These are phyloP conservation scores for Chalciporus piperatoides DNA, from an alignment of 1,284 basidiomycete species.

Conservation along the genomic window DNA sequence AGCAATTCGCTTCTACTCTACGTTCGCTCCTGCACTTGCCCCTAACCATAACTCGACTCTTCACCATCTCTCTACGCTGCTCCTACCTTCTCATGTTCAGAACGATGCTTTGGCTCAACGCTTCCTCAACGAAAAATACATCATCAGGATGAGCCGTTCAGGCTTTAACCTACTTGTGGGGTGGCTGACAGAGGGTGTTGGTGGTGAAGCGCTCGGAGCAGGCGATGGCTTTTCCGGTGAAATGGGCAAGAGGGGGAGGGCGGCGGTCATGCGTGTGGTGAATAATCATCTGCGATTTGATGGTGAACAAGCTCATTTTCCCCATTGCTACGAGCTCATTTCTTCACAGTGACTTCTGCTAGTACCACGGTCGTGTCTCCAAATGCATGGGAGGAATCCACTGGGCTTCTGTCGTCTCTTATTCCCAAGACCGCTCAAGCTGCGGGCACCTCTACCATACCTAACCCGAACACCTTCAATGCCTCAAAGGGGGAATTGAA, in stretches of 20 bases:
- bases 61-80: conserved; percentile 79
- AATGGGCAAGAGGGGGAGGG: conserved; percentile 71
- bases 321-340: conserved; percentile 23
- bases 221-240: conserved; percentile 83
- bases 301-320: conserved; percentile 48
- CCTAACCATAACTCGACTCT: conserved; percentile 70
- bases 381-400: conserved; percentile 76
- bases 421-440: conserved; percentile 54
- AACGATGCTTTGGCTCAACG: conserved; percentile 81
- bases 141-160: conserved; percentile 86
- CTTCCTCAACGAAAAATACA: conserved; percentile 89
- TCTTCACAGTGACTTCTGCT: conserved; percentile 58
- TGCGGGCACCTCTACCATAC: conserved; percentile 27
- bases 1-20: conserved; percentile 74
- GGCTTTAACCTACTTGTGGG: conserved; percentile 91
- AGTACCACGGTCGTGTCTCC: conserved; percentile 60
- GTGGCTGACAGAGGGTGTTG: conserved; percentile 93
- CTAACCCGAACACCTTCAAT: conserved; percentile 72
- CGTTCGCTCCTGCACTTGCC: conserved; percentile 70
- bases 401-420: conserved; percentile 74
- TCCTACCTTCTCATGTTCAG: conserved; percentile 82
- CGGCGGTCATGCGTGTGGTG: conserved; percentile 89
- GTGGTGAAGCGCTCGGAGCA: conserved; percentile 78
- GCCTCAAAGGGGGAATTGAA: conserved; percentile 72
- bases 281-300: conserved; percentile 92